Conservation (phyloP, 805 yeast species). For the Metschnikowia lunata region DNA sequence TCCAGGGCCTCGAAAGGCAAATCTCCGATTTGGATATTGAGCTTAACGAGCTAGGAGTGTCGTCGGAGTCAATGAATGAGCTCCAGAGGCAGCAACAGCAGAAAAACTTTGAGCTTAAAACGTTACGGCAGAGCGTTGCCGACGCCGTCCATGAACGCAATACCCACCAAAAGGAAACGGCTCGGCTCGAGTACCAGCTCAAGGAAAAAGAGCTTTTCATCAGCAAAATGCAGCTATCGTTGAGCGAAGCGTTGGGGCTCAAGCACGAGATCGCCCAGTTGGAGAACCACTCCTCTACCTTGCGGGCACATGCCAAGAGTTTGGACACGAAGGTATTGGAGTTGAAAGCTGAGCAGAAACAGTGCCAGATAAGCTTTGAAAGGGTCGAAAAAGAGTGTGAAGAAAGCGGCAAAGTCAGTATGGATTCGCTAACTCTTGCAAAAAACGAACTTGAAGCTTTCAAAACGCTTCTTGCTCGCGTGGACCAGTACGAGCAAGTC, state of each 20-base stretch:
- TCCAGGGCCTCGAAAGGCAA: constrained; percentile 23
- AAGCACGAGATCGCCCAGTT: constrained; percentile 35
- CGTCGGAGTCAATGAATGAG: constrained; percentile 38
- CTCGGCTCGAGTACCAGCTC: constrained; percentile 44
- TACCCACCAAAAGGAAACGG: constrained; percentile 37
- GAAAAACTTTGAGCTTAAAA: constrained; percentile 37
- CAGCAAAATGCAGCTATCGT: constrained; percentile 48
- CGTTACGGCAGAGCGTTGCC: constrained; percentile 29
- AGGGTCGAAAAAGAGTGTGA: constrained; percentile 1
- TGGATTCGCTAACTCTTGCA: background rate
- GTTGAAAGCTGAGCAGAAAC: constrained; percentile 2
- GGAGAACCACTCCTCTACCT: constrained; percentile 17
- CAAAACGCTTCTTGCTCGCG: constrained; percentile 3
- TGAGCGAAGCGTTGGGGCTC: constrained; percentile 43
- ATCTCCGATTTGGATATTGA: constrained; percentile 29
- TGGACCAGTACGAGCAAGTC: constrained; percentile 21
- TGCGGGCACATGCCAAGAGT: constrained; percentile 12
- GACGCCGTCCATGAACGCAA: constrained; percentile 42
- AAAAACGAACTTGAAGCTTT: constrained; percentile 1
- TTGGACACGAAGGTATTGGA: constrained; percentile 4
- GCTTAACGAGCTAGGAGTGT: constrained; percentile 33
- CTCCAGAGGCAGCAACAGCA: constrained; percentile 42
- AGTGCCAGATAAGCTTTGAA: constrained; percentile 6
- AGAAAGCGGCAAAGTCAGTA: background rate
- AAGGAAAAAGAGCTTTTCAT: constrained; percentile 52